A percentile compares a stretch with the other conserved stretches of the same genome.
Evolutionary conservation across 2,329 filamentous ascomycete genomes (phyloP).

Genomic region (Colletotrichum sp.): DNA sequence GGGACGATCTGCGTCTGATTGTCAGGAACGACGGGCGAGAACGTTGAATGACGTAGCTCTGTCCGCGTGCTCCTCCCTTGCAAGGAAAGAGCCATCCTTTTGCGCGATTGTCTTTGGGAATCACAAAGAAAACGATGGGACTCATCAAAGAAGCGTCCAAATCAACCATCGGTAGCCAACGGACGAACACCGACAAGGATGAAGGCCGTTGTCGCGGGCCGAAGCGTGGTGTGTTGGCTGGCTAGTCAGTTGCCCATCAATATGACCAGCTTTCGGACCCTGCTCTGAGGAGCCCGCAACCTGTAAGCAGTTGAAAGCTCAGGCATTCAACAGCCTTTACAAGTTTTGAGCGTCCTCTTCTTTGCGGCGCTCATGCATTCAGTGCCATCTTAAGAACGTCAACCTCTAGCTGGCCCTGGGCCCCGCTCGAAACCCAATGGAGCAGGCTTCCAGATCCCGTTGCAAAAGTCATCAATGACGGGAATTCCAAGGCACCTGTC

Average conservation of each 20-base stretch:
- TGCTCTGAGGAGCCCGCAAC: not conserved
- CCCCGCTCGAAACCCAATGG: not conserved
- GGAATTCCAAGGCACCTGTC: not conserved
- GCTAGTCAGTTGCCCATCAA: not conserved
- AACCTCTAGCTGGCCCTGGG: not conserved
- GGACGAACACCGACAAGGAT: not conserved
- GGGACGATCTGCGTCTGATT: not conserved
- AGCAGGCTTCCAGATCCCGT: not conserved
- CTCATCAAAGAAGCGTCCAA: not conserved
- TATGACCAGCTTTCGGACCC: not conserved
- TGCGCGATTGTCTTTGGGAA: not conserved
- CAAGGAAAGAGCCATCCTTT: not conserved
- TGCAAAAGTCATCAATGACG: not conserved
- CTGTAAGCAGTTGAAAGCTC: not conserved
- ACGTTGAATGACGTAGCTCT: constrained; percentile 18
- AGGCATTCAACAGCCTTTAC: not conserved
- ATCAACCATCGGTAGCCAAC: not conserved
- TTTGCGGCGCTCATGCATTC: not conserved
- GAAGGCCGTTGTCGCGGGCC: not conserved
- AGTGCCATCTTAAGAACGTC: not conserved
- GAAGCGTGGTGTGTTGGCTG: not conserved
- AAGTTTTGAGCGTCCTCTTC: not conserved
- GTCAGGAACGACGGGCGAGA: not conserved
- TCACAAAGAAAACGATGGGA: too few relatives aligned
- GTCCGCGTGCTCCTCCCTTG: not conserved